Evolutionary conservation across 2,329 filamentous ascomycete species (phyloP), one percentile per base, ranked within the genome.

Genomic region (Sporothrix variecibatus): DNA sequence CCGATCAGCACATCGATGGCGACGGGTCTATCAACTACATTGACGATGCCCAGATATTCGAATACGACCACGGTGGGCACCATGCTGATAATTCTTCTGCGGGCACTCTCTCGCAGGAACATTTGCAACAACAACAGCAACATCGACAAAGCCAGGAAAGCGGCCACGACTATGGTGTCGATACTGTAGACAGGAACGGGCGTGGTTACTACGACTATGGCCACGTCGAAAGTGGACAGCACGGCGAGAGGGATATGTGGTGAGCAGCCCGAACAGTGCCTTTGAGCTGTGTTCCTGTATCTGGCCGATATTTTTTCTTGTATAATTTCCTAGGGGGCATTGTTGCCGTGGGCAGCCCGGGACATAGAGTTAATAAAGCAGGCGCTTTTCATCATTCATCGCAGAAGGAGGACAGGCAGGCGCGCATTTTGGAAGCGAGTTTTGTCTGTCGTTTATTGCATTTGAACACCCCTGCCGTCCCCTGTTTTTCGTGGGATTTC

Each of bases 41-140:
- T 28, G 81, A 82, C 72, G 80, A 82, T 68, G 77, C 79, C 2
- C 80, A 82, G 71, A 80, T 80, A 12, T 82, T 81, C 71, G 80
- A 82, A 64, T 82, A 82, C 73, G 80, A 82, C 31, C 80, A 82
- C 31, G 76, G 77, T 23, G 75, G 75, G 12, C 76, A 75, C 9
- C 72, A 72, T 15, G n/a, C n/a, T 11, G 17, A 26, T 46, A 68
- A 49, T 34, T 49, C 64, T 5, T 40, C 49, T 31, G 46, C 3
- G 2, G 40, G 23, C 17, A 9, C 17, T 11, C 31, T 17, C 11
- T 20, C 23, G 12, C 43, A 23, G 3, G 38, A 67, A 23, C 38
- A 43, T 28, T 20, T 11, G 26, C 53, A 70, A 12, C 53, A 53
- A 9, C 60, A 8, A 17, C 46, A 65, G 6, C 43, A 72, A 20